These are phyloP conservation scores for Mollisia scopiformis DNA, from an alignment of 2,329 filamentous ascomycete species.

Conservation along the genomic window DNA sequence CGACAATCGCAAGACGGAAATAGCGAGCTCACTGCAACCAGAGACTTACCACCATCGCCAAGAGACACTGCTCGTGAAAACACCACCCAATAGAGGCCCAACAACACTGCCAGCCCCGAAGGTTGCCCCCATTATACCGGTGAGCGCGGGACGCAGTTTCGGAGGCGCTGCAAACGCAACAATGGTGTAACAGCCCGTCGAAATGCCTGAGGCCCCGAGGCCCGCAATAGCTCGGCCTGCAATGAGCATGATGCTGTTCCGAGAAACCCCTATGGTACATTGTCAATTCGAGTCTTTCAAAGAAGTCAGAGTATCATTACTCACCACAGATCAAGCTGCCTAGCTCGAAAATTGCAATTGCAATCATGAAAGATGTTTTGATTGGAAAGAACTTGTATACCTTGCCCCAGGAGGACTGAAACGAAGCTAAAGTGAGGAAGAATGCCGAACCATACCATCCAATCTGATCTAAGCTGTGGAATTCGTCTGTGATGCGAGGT, in stretches of 20 bases:
- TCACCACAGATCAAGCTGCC: slow-evolving; percentile 34
- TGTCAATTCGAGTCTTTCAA: not conserved
- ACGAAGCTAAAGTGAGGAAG: slow-evolving; percentile 42
- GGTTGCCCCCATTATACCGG: slow-evolving; percentile 32
- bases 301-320: too few relatives aligned
- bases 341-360: slow-evolving; percentile 36
- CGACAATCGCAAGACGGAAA: too few relatives aligned
- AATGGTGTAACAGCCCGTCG: slow-evolving; percentile 36
- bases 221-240: slow-evolving; percentile 36
- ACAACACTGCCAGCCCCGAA: slow-evolving; percentile 23
- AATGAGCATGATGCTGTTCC: slow-evolving; percentile 34
- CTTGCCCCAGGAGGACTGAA: slow-evolving; percentile 18
- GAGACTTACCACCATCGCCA: not conserved
- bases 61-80: slow-evolving; percentile 34
- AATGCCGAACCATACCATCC: slow-evolving; percentile 39
- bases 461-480: too few relatives aligned
- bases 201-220: slow-evolving; percentile 28
- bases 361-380: slow-evolving; percentile 27
- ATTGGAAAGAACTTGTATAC: slow-evolving; percentile 27
- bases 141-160: slow-evolving; percentile 4
- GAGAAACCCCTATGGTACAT: slow-evolving; percentile 17
- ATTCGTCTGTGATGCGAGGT: too few relatives aligned
- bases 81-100: slow-evolving; percentile 36
- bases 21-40: too few relatives aligned
- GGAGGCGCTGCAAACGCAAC: slow-evolving; percentile 31